Base-by-base conservation (phyloP, 352 stramenopile species). In the Pelagophyceae sp. region DNA sequence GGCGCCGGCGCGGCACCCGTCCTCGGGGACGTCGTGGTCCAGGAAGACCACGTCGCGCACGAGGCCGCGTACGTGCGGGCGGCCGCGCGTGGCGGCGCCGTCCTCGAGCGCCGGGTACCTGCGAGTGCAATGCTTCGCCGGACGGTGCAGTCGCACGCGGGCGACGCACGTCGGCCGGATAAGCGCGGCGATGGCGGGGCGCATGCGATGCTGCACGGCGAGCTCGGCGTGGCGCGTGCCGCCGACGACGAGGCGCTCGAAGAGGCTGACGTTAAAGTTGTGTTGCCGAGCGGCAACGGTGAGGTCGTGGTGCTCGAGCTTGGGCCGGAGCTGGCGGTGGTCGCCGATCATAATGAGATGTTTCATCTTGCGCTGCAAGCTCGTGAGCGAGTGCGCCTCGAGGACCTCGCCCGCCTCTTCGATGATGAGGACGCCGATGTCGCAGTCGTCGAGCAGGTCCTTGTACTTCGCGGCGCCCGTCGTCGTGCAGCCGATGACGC, bases 321-420 rank as follows among this genome's bases (percentile, higher is more conserved):
- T 87, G 0, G 90, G 90, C 20, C 89, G 85, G 38, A 95, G 80
- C 77, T 95, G 90, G 71, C 90, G 81, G 80, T 95, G 90, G 76
- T 94, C 90, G 31, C 90, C 90, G 81, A 95, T 95, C 31, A 93
- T 75, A 70, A 94, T 88, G 0, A 95, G 78, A 77, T 94, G 90
- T 69, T 94, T 86, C 37, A 85, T 92, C 0, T 80, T 78, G 23
- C 84, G 80, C n/a, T 83, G 84, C 50, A 93, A 76, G 37, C 45
- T 78, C 38, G 85, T 79, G 31, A 88, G 31, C 31, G 87, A 38
- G 76, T 88, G 82, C 35, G 72, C 58, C 78, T 94, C 90, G 0
- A 94, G 80, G 5, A 95, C 88, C 81, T 95, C 90, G 25, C 87
- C 90, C 31, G 90, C 90, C 84, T 95, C 90, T 81, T 94, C 90